Conservation (phyloP, 805 yeast species). For the Candida insectalens region DNA sequence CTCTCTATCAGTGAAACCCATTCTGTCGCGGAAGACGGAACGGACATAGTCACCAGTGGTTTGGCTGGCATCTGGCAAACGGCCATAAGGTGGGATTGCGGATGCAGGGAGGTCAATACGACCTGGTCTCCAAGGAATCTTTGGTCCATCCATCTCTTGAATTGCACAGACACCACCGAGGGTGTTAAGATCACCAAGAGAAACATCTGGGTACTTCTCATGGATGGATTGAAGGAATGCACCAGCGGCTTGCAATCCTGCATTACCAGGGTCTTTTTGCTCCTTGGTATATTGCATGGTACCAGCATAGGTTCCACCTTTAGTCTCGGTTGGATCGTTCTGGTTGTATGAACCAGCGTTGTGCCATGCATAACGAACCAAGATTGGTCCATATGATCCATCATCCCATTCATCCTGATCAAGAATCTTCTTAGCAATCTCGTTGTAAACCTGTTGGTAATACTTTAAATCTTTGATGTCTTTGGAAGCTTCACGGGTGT, state of each 20-base stretch:
- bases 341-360: constrained; percentile 38
- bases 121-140: constrained; percentile 47
- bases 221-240: constrained; percentile 46
- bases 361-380: constrained; percentile 42
- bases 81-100: constrained; percentile 35
- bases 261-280: constrained; percentile 38
- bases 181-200: constrained; percentile 65
- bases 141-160: constrained; percentile 59
- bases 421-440: constrained; percentile 52
- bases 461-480: constrained; percentile 33
- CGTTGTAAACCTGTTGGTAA: constrained; percentile 61
- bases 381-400: constrained; percentile 44
- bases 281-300: constrained; percentile 46
- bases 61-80: constrained; percentile 40
- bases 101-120: constrained; percentile 27
- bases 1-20: constrained; percentile 39
- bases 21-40: constrained; percentile 29
- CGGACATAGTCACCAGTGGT: constrained; percentile 35
- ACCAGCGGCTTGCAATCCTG: constrained; percentile 45
- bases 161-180: constrained; percentile 58
- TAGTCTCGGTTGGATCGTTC: constrained; percentile 28
- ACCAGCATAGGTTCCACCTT: constrained; percentile 41
- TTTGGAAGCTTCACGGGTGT: constrained; percentile 24
- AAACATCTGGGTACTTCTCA: constrained; percentile 47
- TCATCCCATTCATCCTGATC: constrained; percentile 52